Evolutionary conservation across 768 basidiomycete genomes (phyloP).

Genomic region (Calocybe gangraenosa): DNA sequence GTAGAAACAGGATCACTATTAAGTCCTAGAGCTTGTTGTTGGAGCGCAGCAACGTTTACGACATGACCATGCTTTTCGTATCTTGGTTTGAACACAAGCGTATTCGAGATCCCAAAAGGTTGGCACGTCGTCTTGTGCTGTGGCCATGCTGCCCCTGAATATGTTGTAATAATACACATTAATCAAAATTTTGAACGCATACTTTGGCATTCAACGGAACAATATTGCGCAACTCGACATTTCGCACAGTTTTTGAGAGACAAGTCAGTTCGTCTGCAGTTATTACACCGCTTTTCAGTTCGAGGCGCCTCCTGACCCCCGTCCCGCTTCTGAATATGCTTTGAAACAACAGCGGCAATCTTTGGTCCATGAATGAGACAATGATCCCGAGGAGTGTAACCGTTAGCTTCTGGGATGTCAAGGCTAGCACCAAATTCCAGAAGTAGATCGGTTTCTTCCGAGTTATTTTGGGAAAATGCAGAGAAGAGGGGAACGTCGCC

Average conservation of each 20-base stretch:
- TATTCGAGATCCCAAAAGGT: slow-evolving; percentile 38
- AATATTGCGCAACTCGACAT: slow-evolving; percentile 47
- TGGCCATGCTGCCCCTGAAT: slow-evolving; percentile 43
- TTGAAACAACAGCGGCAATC: slow-evolving; percentile 38
- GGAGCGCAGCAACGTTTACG: slow-evolving; percentile 23
- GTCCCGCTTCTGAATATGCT: slow-evolving; percentile 42
- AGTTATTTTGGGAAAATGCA: slow-evolving; percentile 26
- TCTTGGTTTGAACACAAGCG: slow-evolving; percentile 42
- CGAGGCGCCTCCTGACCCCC: slow-evolving; percentile 39
- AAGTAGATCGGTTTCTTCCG: slow-evolving; percentile 35
- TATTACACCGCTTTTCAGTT: slow-evolving; percentile 43
- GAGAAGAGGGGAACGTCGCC: slow-evolving; percentile 39
- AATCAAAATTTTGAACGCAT: slow-evolving; percentile 7
- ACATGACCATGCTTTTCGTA: slow-evolving; percentile 22
- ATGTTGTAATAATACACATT: too few species aligned
- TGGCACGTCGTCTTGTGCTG: slow-evolving; percentile 43
- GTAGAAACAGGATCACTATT: slow-evolving; percentile 17
- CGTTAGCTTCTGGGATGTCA: slow-evolving; percentile 36
- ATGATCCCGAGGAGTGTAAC: slow-evolving; percentile 24
- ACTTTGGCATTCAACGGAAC: slow-evolving; percentile 54
- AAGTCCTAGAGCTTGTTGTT: slow-evolving; percentile 25
- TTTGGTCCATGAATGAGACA: slow-evolving; percentile 35
- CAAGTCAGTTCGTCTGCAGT: slow-evolving; percentile 23
- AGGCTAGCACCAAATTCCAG: slow-evolving; percentile 48
- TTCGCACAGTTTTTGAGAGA: slow-evolving; percentile 37